Evolutionary conservation across 2,329 filamentous ascomycete genomes (phyloP).

Genomic region (Fusarium chaquense): DNA sequence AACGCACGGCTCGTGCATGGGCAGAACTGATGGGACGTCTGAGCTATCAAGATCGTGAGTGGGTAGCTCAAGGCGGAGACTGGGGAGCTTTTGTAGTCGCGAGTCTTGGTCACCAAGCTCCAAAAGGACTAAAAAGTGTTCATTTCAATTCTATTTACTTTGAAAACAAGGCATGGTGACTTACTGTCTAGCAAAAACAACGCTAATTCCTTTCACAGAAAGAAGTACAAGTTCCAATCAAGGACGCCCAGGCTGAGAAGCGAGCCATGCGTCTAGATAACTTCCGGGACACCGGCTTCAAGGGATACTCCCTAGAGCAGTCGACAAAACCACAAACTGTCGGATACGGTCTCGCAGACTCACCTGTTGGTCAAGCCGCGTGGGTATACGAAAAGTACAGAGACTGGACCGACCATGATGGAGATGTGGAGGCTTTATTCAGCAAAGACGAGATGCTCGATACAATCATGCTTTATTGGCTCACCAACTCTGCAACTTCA

Average conservation of each 20-base stretch:
- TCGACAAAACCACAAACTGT: slow-evolving; percentile 19
- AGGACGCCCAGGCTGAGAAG: neutral
- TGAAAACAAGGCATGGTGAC: neutral
- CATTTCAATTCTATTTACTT: slow-evolving; percentile 27
- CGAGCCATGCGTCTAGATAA: slow-evolving; percentile 7
- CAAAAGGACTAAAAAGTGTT: slow-evolving; percentile 15
- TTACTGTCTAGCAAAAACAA: rapidly evolving
- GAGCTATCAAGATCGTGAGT: neutral
- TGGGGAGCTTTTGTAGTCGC: slow-evolving; percentile 22
- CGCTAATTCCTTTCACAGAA: neutral
- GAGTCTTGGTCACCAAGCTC: slow-evolving; percentile 9
- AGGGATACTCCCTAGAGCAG: slow-evolving; percentile 15
- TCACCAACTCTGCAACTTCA: slow-evolving; percentile 14
- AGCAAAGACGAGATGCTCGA: slow-evolving; percentile 28
- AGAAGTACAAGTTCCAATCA: neutral
- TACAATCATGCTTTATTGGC: slow-evolving; percentile 23
- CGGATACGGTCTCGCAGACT: slow-evolving; percentile 21
- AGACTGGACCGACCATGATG: slow-evolving; percentile 23
- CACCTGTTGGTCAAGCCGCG: slow-evolving; percentile 16
- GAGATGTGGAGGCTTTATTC: slow-evolving; percentile 6
- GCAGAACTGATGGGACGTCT: slow-evolving; percentile 15
- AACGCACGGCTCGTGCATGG: slow-evolving; percentile 12
- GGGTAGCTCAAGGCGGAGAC: slow-evolving; percentile 23
- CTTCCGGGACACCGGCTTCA: neutral
- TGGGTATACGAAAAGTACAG: slow-evolving; percentile 25